Evolutionary conservation across 176 grass and related monocot genomes (phyloP).

Genomic region (Bonia amplexicaulis): DNA sequence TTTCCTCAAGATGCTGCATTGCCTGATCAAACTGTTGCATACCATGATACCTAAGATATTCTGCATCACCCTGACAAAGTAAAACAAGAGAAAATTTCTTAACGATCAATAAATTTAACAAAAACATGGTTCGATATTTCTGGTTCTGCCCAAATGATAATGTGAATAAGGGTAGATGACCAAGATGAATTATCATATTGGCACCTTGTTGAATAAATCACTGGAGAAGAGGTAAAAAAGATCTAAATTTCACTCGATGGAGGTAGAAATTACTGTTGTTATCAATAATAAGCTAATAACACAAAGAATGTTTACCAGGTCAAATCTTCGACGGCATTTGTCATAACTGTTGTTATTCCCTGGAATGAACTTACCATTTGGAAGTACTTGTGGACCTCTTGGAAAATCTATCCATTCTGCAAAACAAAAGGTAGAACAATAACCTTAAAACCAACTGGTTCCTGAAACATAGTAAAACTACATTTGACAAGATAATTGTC

Average conservation of each 20-base stretch:
- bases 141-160: background rate
- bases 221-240: background rate
- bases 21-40: slow-evolving; percentile 85
- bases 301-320: slow-evolving; percentile 56
- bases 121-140: background rate
- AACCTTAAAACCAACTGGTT: slow-evolving; percentile 6
- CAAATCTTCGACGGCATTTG: slow-evolving; percentile 85
- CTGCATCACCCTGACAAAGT: slow-evolving; percentile 68
- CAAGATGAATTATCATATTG: slow-evolving; percentile 13
- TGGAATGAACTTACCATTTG: slow-evolving; percentile 60
- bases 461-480: slow-evolving; percentile 1
- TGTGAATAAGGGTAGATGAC: background rate
- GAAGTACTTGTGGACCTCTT: slow-evolving; percentile 59
- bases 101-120: background rate
- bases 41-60: slow-evolving; percentile 73
- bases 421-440: slow-evolving; percentile 28
- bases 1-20: slow-evolving; percentile 87
- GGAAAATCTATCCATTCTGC: slow-evolving; percentile 95
- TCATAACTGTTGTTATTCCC: slow-evolving; percentile 87
- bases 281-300: background rate
- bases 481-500: background rate
- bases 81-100: slow-evolving; percentile 10
- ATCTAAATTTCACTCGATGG: background rate
- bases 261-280: slow-evolving; percentile 1
- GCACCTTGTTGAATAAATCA: background rate